Percentiles rank a stretch among this genome's conserved stretches.
Conservation (phyloP, 148 eudicot genomes). For the Pouteria glomerata region DNA sequence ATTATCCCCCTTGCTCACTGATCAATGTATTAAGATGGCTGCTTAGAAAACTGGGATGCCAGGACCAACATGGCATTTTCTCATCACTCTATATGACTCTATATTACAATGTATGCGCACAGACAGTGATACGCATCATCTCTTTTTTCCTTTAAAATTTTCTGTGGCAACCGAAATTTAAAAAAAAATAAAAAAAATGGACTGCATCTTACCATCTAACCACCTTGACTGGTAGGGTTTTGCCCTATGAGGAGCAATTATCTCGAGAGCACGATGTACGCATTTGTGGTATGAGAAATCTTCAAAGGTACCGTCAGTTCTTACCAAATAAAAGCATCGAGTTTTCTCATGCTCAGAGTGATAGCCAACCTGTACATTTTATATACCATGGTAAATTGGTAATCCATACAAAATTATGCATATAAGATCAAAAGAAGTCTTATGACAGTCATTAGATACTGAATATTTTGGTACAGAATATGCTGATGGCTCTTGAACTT, state of each 20-base stretch:
- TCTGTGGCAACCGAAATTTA: background rate
- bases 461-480: too few relatives aligned
- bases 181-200: background rate
- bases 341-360: constrained; percentile 40
- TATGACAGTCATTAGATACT: background rate
- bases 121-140: background rate
- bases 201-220: constrained; percentile 25
- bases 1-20: background rate
- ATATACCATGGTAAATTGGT: too few relatives aligned
- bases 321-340: constrained; percentile 68
- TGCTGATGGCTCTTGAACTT: too few relatives aligned
- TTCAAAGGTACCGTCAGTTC: constrained; percentile 57
- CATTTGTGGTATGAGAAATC: constrained; percentile 87
- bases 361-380: constrained; percentile 56
- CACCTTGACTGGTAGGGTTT: constrained; percentile 37
- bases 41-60: background rate
- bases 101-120: background rate
- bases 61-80: background rate
- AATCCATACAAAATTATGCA: background rate
- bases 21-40: background rate
- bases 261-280: constrained; percentile 45
- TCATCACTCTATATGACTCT: background rate
- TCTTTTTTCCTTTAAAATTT: background rate
- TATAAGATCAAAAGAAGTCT: background rate
- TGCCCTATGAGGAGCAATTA: constrained; percentile 52